Conservation (phyloP, 2,329 filamentous ascomycete genomes). For the Fusarium sulawesiense region DNA sequence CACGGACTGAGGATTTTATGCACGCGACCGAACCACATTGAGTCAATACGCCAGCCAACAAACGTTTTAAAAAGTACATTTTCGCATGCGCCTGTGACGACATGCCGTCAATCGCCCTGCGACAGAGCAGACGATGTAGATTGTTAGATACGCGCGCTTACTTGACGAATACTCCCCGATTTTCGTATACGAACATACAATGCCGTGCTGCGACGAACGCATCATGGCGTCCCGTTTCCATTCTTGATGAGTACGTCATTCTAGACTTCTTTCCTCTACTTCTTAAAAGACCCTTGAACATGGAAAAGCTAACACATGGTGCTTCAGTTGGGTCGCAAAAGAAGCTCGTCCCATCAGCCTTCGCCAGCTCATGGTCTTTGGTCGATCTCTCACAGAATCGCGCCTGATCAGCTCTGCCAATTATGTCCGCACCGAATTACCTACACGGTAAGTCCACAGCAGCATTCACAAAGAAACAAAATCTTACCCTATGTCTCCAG, state of each 20-base stretch:
- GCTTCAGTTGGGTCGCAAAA: slow-evolving; percentile 85
- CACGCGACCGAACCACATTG: slow-evolving; percentile 16
- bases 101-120: slow-evolving; percentile 61
- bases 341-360: slow-evolving; percentile 96
- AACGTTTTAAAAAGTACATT: neutral
- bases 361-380: slow-evolving; percentile 96
- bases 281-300: neutral
- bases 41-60: neutral
- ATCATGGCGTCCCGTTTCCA: slow-evolving; percentile 72
- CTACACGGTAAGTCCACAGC: slow-evolving; percentile 62
- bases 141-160: slow-evolving; percentile 41
- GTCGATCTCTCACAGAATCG: slow-evolving; percentile 88
- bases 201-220: slow-evolving; percentile 45
- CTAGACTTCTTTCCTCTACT: slow-evolving; percentile 1
- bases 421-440: slow-evolving; percentile 95
- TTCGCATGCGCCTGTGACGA: slow-evolving; percentile 53
- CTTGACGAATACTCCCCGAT: slow-evolving; percentile 19
- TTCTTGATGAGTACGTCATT: slow-evolving; percentile 70
- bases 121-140: slow-evolving; percentile 57
- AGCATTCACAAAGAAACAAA: neutral
- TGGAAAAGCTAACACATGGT: slow-evolving; percentile 34
- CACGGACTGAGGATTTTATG: neutral
- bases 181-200: slow-evolving; percentile 26
- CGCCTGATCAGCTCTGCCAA: slow-evolving; percentile 94
- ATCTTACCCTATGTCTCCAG: slow-evolving; percentile 56